Base-by-base conservation (phyloP, 192 early-diverging fungal species). In the Backusella psychrophila region DNA sequence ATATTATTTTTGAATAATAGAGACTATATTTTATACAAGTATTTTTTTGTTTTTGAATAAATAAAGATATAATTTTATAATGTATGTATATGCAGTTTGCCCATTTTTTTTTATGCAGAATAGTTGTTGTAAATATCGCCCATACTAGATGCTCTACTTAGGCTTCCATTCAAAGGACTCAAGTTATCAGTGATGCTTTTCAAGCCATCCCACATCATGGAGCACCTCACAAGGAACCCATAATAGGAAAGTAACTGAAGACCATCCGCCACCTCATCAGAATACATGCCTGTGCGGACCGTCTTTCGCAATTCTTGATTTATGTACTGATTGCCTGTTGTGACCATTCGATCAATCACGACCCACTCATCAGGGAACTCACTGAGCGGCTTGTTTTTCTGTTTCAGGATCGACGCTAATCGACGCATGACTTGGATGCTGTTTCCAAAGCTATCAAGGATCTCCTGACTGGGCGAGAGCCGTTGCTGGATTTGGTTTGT, bases 301-400 rank as follows among this genome's bases (percentile, higher is more conserved):
- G 41, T 44, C 15, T 71, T 39, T 17, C 44, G 49, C 9, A 71
- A n/a, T n/a, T 71, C 70, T 7, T 39, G 21, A 4, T 71, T 23
- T 31, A 71, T 71, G 29, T 71, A 44, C 29, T 31, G 42, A 19
- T 44, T 71, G 1, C 70, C 70, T 33, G 70, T 44, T 2, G 42
- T 71, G 21, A 71, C 44, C 70, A 71, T 44, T 23, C 70, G 70
- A 49, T 71, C 44, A 49, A 71, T 71, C 23, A 46, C 42, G 4
- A 71, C 11, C 74, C 74, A 75, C 42, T 75, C 74, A 41, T 71
- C 70, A 2, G 74, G 59, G 9, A 66, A 65, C 2, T 75, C 74
- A 21, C 65, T 75, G 7, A 75, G 34, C 0, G 56, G 56, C 33
- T 41, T 36, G 6, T 35, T 66, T 14, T 41, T 38, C 17, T 75